phyloP scores from a whole-genome alignment of 768 basidiomycete species.

The Amanita fuliginea region DNA sequence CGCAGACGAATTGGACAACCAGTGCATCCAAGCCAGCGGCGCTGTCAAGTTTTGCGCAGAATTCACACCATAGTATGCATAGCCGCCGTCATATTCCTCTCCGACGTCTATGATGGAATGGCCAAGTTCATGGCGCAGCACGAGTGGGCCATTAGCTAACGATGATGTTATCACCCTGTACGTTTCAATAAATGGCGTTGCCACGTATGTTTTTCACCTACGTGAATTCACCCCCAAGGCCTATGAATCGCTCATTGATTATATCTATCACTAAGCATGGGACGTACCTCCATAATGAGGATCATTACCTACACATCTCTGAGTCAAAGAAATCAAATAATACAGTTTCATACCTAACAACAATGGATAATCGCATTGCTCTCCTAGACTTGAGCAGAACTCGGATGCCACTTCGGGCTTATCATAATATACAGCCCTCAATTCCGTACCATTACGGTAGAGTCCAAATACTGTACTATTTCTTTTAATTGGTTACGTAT shows the following conservation, averaged over 20 bases:
- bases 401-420: slow-evolving; percentile 55
- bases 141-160: slow-evolving; percentile 58
- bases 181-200: background rate
- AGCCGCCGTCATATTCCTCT: slow-evolving; percentile 78
- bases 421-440: slow-evolving; percentile 61
- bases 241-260: slow-evolving; percentile 20
- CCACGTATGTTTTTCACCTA: slow-evolving; percentile 21
- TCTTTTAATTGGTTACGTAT: background rate
- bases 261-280: background rate
- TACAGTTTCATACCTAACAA: slow-evolving; percentile 40
- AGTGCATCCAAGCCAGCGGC: slow-evolving; percentile 57
- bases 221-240: slow-evolving; percentile 73
- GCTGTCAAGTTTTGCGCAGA: slow-evolving; percentile 32
- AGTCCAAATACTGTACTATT: slow-evolving; percentile 63
- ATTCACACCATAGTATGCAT: slow-evolving; percentile 62
- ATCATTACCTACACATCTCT: slow-evolving; percentile 47
- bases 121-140: slow-evolving; percentile 70
- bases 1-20: slow-evolving; percentile 37
- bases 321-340: background rate
- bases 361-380: slow-evolving; percentile 67
- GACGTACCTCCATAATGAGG: slow-evolving; percentile 64
- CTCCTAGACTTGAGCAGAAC: slow-evolving; percentile 55
- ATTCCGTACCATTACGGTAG: slow-evolving; percentile 69
- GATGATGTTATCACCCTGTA: slow-evolving; percentile 68
- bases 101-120: slow-evolving; percentile 73